Evolutionary conservation across 805 yeast species (phyloP).

Genomic region (Cyberlindnera euphorbiae): DNA sequence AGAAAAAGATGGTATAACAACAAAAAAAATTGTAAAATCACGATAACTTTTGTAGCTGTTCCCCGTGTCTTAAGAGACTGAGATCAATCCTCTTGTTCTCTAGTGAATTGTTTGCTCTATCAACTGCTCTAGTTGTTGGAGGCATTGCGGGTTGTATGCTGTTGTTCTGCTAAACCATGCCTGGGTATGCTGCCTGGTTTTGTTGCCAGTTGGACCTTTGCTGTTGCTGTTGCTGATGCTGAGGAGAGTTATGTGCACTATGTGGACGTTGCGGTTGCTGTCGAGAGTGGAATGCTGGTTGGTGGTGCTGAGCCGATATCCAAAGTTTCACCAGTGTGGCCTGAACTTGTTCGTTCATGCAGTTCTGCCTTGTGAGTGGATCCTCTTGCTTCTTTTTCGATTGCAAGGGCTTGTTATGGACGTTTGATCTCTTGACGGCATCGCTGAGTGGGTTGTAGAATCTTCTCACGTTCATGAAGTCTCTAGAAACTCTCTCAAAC

Average conservation of each 20-base stretch:
- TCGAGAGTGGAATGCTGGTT: constrained; percentile 2
- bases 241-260: no score
- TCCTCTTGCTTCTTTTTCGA: no score
- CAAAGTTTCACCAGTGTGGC: constrained; percentile 22
- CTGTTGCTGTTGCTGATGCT: constrained; percentile 5
- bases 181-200: constrained; percentile 2
- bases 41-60: constrained; percentile 21
- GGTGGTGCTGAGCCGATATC: constrained; percentile 20
- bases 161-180: no score
- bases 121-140: constrained; percentile 40
- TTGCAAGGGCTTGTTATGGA: no score
- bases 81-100: constrained; percentile 24
- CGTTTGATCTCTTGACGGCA: constrained; percentile 48
- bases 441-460: constrained; percentile 67
- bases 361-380: no score
- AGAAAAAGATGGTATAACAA: no score
- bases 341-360: constrained; percentile 18
- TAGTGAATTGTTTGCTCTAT: constrained; percentile 26
- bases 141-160: constrained; percentile 18
- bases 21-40: constrained; percentile 3
- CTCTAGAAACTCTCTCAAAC: constrained; percentile 72
- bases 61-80: constrained; percentile 21
- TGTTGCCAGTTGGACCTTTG: constrained; percentile 16
- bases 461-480: constrained; percentile 63
- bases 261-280: constrained; percentile 9